Conservation (phyloP, 345 rosid genomes). For the Melastoma malabathricum region DNA sequence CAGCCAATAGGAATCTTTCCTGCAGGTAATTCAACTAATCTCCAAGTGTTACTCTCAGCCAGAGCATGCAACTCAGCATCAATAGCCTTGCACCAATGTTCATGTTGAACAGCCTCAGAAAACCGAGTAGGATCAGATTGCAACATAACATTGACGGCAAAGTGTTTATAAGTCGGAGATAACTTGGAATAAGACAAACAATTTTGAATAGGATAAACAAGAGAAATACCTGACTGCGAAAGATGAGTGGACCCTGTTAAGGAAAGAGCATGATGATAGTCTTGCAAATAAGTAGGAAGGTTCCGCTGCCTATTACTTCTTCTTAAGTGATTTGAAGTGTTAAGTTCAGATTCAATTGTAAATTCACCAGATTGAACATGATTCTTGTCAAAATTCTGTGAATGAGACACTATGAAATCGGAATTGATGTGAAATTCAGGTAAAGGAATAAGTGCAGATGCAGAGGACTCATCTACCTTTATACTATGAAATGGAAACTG, state of each 20-base stretch:
- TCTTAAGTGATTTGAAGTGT: no score
- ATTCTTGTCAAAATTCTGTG: no score
- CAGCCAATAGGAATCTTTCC: neutral
- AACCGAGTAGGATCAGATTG: neutral
- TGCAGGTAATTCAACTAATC: neutral
- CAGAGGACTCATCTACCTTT: neutral
- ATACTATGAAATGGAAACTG: neutral
- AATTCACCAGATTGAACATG: no score
- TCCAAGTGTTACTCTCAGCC: constrained; percentile 1
- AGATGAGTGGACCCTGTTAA: no score
- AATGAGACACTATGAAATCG: no score
- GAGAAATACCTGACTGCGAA: no score
- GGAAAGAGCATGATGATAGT: no score
- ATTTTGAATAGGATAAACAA: no score
- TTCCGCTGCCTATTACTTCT: no score
- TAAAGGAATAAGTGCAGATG: neutral
- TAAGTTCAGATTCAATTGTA: no score
- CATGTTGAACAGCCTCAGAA: neutral
- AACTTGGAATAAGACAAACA: neutral
- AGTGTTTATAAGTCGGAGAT: neutral
- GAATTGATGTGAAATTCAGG: neutral
- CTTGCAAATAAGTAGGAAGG: no score
- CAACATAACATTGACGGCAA: neutral
- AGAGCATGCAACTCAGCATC: neutral
- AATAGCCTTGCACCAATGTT: neutral